phyloP scores from a whole-genome alignment of 768 basidiomycete species.

The Sporobolomyces phaffii region DNA sequence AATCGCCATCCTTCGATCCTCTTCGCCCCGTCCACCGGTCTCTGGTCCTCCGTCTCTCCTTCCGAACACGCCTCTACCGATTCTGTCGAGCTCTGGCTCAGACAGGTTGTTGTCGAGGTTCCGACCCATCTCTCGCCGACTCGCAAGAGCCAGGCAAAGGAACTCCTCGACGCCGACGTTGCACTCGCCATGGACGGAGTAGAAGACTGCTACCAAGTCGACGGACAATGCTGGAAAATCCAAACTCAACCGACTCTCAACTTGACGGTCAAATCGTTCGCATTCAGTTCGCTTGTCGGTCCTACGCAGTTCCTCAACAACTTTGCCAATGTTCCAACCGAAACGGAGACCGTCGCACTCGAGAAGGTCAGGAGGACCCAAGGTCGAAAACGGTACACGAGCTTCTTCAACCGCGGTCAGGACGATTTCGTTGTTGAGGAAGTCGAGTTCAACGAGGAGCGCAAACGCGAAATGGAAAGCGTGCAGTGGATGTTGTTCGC shows the following conservation, averaged over 20 bases:
- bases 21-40: constrained; percentile 27
- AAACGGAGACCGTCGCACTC: constrained; percentile 30
- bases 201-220: constrained; percentile 29
- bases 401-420: constrained; percentile 33
- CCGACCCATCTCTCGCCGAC: constrained; percentile 15
- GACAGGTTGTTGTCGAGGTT: constrained; percentile 33
- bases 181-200: constrained; percentile 23
- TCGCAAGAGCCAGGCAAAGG: constrained; percentile 23
- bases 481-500: constrained; percentile 89
- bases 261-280: constrained; percentile 33
- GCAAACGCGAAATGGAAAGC: constrained; percentile 68
- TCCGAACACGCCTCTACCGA: constrained; percentile 11
- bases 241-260: constrained; percentile 29
- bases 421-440: constrained; percentile 41
- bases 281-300: constrained; percentile 27
- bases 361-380: constrained; percentile 20
- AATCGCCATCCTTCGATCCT: constrained; percentile 31
- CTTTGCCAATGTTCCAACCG: constrained; percentile 12
- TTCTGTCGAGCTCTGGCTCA: constrained; percentile 34
- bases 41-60: constrained; percentile 27
- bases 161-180: constrained; percentile 19
- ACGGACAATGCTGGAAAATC: constrained; percentile 22
- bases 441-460: constrained; percentile 53
- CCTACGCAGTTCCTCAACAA: constrained; percentile 25
- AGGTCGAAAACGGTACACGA: constrained; percentile 23